Base-by-base conservation (phyloP, 345 rosid species). In the Camelina laxa region DNA sequence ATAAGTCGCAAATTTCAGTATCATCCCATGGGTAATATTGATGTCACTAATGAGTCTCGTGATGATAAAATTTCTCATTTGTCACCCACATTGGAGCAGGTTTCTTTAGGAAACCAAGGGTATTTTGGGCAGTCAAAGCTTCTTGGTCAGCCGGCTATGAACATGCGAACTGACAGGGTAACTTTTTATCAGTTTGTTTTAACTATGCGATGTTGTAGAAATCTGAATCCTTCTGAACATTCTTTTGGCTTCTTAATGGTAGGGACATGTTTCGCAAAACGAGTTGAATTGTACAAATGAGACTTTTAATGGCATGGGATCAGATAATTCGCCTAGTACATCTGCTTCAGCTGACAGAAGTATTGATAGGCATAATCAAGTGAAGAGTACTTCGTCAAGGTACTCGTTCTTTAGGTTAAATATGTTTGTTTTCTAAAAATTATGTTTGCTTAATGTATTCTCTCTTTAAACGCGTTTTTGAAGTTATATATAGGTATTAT, bases 11-110 rank as follows among this genome's bases (percentile, higher is more conserved):
- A 81, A 80, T 91, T 93, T 86, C 94, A 91, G 73, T 89, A 86
- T 79, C 98, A 91, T 83, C 97, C 97, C n/a, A 91, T 88, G 92
- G 97, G 97, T 45, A 84, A 88, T 88, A 65, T 87, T 69, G 91
- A 84, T 79, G 79, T 68, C 60, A 88, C 82, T 70, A 47, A 75
- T 17, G 89, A 85, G 58, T 73, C 85, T 72, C 79, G 83, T 47
- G 64, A 66, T 73, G 85, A 80, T 69, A 69, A 49, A 33, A 70
- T 53, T 65, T 17, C 84, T 42, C 85, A 72, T 75, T 56, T 65
- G n/a, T 57, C 71, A 44, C 27, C 71, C 19, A 33, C 58, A 9
- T 13, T 45, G 30, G 65, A 55, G 49, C 77, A 44, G 71, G 50
- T 45, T 35, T 65, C 77, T 65, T 58, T 7, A 20, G 71, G 65